Evolutionary conservation across 805 yeast genomes (phyloP).

Genomic region (Monosporozyma yasuniensis): DNA sequence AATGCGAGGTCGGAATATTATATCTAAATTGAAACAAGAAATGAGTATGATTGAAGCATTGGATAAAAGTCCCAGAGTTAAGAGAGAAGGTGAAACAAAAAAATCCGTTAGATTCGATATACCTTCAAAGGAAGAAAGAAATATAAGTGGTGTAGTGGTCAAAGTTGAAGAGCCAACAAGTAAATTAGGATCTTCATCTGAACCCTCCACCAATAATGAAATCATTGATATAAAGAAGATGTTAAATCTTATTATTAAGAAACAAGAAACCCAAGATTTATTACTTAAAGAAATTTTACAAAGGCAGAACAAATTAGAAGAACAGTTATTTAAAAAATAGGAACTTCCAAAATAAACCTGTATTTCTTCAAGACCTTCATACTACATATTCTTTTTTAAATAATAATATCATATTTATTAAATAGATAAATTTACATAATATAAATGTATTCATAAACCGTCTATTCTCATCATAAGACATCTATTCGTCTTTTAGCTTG

Average conservation of each 20-base stretch:
- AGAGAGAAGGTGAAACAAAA: slow-evolving; percentile 5
- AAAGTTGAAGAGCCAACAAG: neutral
- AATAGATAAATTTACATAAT: neutral
- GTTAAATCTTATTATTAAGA: neutral
- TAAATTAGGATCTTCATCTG: neutral
- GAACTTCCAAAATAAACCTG: neutral
- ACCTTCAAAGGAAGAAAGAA: slow-evolving; percentile 4
- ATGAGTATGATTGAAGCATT: slow-evolving; percentile 8
- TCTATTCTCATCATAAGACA: neutral
- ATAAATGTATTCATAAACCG: neutral
- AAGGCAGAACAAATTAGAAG: slow-evolving; percentile 12
- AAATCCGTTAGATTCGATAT: slow-evolving; percentile 28
- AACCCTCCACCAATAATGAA: slow-evolving; percentile 2
- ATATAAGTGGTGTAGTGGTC: neutral
- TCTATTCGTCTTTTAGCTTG: slow-evolving; percentile 41
- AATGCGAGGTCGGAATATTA: slow-evolving; percentile 1
- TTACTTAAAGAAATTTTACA: slow-evolving; percentile 5
- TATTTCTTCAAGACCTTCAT: too few species aligned
- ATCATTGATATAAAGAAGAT: slow-evolving; percentile 9
- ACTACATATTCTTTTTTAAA: neutral
- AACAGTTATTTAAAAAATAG: neutral
- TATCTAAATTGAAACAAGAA: slow-evolving; percentile 3
- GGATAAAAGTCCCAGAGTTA: slow-evolving; percentile 3
- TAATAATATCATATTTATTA: neutral
- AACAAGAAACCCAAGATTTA: neutral